Evolutionary conservation across 257 asterid genomes (phyloP).

Genomic region (Gynochthodes officinalis): DNA sequence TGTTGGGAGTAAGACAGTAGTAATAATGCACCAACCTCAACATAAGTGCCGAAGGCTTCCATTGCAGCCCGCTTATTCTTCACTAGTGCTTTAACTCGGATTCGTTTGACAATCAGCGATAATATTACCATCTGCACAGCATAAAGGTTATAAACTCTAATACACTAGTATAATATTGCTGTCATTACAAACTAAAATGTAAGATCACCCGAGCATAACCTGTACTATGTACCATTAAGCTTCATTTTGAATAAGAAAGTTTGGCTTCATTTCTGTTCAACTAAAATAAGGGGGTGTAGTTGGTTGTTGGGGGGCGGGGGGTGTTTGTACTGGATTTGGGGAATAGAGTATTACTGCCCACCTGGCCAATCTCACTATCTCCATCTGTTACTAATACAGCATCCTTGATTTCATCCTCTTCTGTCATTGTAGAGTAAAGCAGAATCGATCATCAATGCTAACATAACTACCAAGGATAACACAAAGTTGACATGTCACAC

Average conservation of each 20-base stretch:
- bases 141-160: conserved; percentile 11
- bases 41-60: conserved; percentile 97
- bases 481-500: neutral
- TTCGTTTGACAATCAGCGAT: conserved; percentile 68
- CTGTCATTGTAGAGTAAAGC: conserved; percentile 33
- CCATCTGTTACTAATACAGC: conserved; percentile 91
- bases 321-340: too few species aligned
- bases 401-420: conserved; percentile 69
- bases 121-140: conserved; percentile 74
- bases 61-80: conserved; percentile 81
- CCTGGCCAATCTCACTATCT: conserved; percentile 97
- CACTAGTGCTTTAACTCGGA: conserved; percentile 79
- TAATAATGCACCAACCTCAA: conserved; percentile 59
- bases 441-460: conserved; percentile 12
- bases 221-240: neutral
- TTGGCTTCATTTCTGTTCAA: neutral
- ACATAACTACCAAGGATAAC: neutral
- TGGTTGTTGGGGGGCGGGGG: too few species aligned
- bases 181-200: neutral
- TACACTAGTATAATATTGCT: neutral
- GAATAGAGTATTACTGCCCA: conserved; percentile 17
- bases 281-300: too few species aligned
- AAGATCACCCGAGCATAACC: neutral
- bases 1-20: neutral
- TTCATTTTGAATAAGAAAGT: neutral